Evolutionary conservation across 2,329 filamentous ascomycete species (phyloP).

Genomic region (Chaetomium sp.): DNA sequence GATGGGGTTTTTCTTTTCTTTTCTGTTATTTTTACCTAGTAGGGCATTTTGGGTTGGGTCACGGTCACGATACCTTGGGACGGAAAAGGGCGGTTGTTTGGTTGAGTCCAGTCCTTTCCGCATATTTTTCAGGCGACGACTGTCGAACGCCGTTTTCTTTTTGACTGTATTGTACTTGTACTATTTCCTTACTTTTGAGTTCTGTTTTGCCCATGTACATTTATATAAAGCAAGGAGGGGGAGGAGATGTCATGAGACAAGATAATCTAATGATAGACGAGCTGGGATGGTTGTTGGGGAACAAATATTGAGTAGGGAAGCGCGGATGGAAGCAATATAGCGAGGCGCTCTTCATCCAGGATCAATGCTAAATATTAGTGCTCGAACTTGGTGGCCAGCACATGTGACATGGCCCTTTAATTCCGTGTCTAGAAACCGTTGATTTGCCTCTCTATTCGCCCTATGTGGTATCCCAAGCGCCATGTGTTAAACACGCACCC

Average conservation of each 20-base stretch:
- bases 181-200: not conserved
- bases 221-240: not conserved
- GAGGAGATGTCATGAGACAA: not conserved
- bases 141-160: slow-evolving; percentile 10
- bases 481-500: slow-evolving; percentile 36
- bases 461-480: slow-evolving; percentile 23
- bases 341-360: not conserved
- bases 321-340: not conserved
- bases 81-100: slow-evolving; percentile 10
- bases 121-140: not conserved
- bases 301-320: too few species aligned
- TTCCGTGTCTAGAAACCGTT: not conserved
- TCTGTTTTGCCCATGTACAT: slow-evolving; percentile 7
- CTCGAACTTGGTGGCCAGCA: not conserved
- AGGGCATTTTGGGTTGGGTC: not conserved
- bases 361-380: not conserved
- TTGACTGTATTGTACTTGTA: slow-evolving; percentile 13
- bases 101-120: slow-evolving; percentile 17
- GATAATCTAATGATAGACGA: slow-evolving; percentile 20
- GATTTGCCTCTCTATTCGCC: slow-evolving; percentile 9
- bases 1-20: not conserved
- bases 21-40: not conserved
- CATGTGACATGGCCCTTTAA: not conserved
- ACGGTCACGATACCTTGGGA: slow-evolving; percentile 13
- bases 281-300: not conserved